Evolutionary conservation across 257 asterid genomes (phyloP), one percentile per base, ranked within the genome.

Genomic region (Asclepias syriaca): DNA sequence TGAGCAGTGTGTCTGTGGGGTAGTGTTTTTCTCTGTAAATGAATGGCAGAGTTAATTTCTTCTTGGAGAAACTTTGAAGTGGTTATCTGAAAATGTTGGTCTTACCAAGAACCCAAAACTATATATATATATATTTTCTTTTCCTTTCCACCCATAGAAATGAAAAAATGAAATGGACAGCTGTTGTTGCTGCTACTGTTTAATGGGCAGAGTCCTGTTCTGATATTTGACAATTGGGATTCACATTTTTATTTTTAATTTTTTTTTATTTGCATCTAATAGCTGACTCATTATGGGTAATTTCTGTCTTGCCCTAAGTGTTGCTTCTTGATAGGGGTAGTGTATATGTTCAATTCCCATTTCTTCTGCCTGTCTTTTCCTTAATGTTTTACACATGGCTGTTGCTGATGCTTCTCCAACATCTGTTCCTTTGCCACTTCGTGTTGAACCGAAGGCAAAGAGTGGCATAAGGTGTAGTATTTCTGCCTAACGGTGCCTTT

Each of bases 381-480:
- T 86, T 87, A 74, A 88, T 70, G 72, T 73, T 65, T 67, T 60
- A 72, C 83, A 91, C 99, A 83, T 85, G 72, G 99, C 98, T 75
- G 99, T 94, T 69, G 84, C 99, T 65, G 96, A 94, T 79, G 77
- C 97, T 71, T 79, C 99, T 73, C 73, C 93, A 13, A 85, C 93
- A 57, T 56, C 90, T 59, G 84, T 94, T 57, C 97, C 99, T 74
- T 77, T 94, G 93, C 87, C 99, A 7, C 97, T 88, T 71, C 95
- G 97, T 63, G 97, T 94, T 74, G 99, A 91, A 81, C 99, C 99
- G 74, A 94, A 91, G 88, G 84, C 95, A 66, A 94, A 94, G 83
- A 94, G 97, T 78, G 97, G 95, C 71, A 94, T 94, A 79, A 94
- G 96, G 97, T 88, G 55, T 51, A 8, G 27, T 37, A 64, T 64